phyloP scores from a whole-genome alignment of 768 basidiomycete genomes.

The Fibroporia radiculosa region DNA sequence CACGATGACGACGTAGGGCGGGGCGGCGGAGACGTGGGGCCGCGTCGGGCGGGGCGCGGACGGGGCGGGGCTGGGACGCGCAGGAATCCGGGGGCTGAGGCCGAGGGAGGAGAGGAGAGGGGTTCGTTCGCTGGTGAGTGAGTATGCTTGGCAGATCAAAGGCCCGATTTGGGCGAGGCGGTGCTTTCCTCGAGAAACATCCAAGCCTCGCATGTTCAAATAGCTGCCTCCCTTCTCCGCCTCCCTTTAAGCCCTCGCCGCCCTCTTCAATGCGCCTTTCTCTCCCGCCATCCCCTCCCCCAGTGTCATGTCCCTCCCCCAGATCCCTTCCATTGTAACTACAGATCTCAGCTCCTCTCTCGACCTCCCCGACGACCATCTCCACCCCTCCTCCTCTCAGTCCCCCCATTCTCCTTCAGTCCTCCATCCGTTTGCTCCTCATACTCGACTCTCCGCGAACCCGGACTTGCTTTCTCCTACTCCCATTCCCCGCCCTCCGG shows the following conservation, averaged over 20 bases:
- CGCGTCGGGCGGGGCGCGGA: not conserved
- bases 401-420: not conserved
- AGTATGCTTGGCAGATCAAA: not conserved
- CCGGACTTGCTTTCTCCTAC: conserved; percentile 5
- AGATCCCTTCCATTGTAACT: conserved; percentile 16
- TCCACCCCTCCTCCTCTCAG: conserved; percentile 1
- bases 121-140: not conserved
- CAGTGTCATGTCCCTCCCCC: conserved; percentile 4
- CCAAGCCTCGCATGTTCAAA: conserved; percentile 1
- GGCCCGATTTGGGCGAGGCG: conserved; percentile 1
- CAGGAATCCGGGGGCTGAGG: not conserved
- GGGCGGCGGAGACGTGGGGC: not conserved
- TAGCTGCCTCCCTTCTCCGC: not conserved
- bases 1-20: not conserved
- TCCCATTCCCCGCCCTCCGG: conserved; percentile 10
- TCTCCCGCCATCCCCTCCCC: conserved; percentile 1
- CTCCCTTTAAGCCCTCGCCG: conserved; percentile 1
- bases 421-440: conserved; percentile 1
- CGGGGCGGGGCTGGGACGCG: not conserved
- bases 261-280: conserved; percentile 1
- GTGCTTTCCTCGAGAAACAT: conserved; percentile 1
- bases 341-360: conserved; percentile 18
- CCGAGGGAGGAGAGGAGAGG: not conserved
- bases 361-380: conserved; percentile 7
- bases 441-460: conserved; percentile 1